Percentiles rank a stretch among this genome's conserved stretches.
phyloP scores from a whole-genome alignment of 1,284 basidiomycete species.

The Trichosporon inkin region DNA sequence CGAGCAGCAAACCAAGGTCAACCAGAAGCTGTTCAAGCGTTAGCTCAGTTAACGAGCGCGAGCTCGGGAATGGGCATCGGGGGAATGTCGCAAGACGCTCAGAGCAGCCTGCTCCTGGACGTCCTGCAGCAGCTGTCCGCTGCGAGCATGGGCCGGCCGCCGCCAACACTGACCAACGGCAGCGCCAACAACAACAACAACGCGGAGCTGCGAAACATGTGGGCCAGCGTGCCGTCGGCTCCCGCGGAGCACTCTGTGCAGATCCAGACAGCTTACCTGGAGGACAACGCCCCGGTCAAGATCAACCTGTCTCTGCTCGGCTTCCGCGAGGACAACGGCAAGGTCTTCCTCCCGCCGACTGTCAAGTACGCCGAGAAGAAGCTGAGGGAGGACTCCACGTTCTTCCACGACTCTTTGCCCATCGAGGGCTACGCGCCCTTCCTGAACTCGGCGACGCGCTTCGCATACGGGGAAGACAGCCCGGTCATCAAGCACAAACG shows the following conservation, averaged over 20 bases:
- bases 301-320: conserved; percentile 89
- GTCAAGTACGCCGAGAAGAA: conserved; percentile 67
- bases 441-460: conserved; percentile 36
- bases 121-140: conserved; percentile 44
- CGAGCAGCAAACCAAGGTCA: conserved; percentile 42
- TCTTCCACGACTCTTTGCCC: conserved; percentile 35
- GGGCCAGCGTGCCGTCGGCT: conserved; percentile 36
- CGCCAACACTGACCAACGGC: conserved; percentile 4
- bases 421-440: conserved; percentile 46
- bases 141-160: conserved; percentile 33
- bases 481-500: conserved; percentile 51
- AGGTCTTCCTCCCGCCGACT: conserved; percentile 88
- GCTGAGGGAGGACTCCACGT: conserved; percentile 31
- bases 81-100: conserved; percentile 36
- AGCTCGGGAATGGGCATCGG: conserved; percentile 30
- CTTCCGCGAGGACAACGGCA: conserved; percentile 77
- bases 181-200: conserved; percentile 12
- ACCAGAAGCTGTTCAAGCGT: conserved; percentile 38
- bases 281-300: conserved; percentile 73
- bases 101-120: conserved; percentile 42
- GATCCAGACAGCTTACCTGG: conserved; percentile 67
- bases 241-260: conserved; percentile 29
- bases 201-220: conserved; percentile 31
- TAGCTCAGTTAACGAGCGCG: conserved; percentile 36
- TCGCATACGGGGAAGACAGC: conserved; percentile 56